phyloP scores from a whole-genome alignment of 352 stramenopile species.

The Globisporangium yorkense region DNA sequence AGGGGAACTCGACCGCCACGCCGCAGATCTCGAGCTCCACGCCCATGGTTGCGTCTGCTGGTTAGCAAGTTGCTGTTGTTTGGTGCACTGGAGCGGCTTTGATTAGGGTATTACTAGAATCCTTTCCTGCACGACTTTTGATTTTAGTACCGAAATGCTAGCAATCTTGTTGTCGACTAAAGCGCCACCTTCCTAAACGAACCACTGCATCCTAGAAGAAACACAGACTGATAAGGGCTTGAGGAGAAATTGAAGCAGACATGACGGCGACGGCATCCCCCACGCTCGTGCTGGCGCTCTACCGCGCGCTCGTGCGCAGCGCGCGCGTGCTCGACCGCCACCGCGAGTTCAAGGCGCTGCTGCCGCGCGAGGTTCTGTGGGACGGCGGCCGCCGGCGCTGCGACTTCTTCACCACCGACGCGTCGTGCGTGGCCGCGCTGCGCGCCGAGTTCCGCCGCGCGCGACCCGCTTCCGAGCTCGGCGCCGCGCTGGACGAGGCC shows the following conservation, averaged over 20 bases:
- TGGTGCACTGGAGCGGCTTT: neutral
- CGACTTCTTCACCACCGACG: slow-evolving; percentile 56
- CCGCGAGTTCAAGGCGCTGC: slow-evolving; percentile 62
- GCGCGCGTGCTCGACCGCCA: slow-evolving; percentile 52
- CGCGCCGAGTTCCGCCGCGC: slow-evolving; percentile 39
- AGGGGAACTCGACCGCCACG: slow-evolving; percentile 94
- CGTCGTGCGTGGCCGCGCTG: slow-evolving; percentile 48
- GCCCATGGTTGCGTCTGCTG: neutral
- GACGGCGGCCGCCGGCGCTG: slow-evolving; percentile 32
- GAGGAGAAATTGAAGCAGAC: no score
- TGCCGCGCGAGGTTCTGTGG: slow-evolving; percentile 61
- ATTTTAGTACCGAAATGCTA: no score
- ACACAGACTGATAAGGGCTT: no score
- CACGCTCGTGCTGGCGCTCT: slow-evolving; percentile 60
- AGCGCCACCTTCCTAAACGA: no score
- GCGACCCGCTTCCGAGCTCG: slow-evolving; percentile 12
- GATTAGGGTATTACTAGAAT: neutral
- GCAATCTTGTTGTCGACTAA: no score
- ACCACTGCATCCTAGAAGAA: neutral
- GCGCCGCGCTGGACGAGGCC: slow-evolving; percentile 50
- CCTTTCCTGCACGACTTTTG: neutral
- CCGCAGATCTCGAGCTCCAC: slow-evolving; percentile 83
- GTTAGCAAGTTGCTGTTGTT: neutral
- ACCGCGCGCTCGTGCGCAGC: slow-evolving; percentile 63
- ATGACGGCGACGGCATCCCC: slow-evolving; percentile 12